Evolutionary conservation across 768 basidiomycete genomes (phyloP), one percentile per base, ranked within the genome.

Genomic region (Hypholoma fasciculare): DNA sequence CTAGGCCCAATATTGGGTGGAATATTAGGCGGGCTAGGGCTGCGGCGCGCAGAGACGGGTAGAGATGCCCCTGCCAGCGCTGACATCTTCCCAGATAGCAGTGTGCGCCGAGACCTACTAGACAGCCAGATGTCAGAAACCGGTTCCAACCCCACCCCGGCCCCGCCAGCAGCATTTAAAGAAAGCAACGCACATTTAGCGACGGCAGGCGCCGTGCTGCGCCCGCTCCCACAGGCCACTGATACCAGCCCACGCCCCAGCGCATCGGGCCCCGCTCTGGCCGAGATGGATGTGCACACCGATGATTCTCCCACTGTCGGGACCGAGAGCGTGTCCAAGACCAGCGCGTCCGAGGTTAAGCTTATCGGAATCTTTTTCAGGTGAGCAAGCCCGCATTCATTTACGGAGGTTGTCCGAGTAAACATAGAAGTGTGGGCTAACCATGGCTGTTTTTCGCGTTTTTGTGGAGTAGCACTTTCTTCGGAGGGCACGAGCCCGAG

Each of bases 301-400:
- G 49, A 47, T 12, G 52, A 46, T 20, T 20, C 54, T 23, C 23
- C 16, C 23, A 16, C 49, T 14, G 11, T 59, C 23, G 57, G 47
- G 12, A 47, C 38, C 37, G 53, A 61, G 27, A 58, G 61, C 47
- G n/a, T 62, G 49, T 49, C 23, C 7, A 26, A 49, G 48, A 4
- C 16, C 23, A 61, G 59, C 47, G 51, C 63, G 49, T 38, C 57
- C 14, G 60, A 73, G 17, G 72, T 80, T 1, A 78, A 76, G 16
- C 81, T 85, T 44, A 57, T 69, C 3, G 82, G 84, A 0, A 71
- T 93, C 19, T 94, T 94, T 72, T 94, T 94, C 74, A 91, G 89
- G 89, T 87, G 54, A 54, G 54, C 30, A 7, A 2, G n/a, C 27
- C 11, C n/a, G 9, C 9, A 30, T 53, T 46, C 14, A 34, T 54